Conservation (phyloP, 345 rosid species). For the Nasturtium officinale region DNA sequence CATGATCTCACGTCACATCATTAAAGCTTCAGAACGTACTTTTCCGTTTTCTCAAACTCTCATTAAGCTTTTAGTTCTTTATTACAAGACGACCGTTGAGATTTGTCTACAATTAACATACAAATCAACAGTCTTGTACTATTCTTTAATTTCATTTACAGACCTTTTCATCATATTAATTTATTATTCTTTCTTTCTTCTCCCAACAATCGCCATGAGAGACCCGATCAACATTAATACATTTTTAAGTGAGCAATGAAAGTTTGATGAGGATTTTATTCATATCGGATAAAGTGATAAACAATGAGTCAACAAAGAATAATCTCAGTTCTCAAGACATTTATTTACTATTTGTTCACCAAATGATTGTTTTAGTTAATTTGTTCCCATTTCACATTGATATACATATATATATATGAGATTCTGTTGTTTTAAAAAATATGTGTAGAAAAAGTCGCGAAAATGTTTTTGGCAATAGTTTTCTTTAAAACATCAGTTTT, state of each 20-base stretch:
- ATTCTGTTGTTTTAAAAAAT: background rate
- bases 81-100: slow-evolving; percentile 45
- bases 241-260: background rate
- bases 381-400: background rate
- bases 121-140: slow-evolving; percentile 9
- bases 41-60: slow-evolving; percentile 25
- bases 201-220: background rate
- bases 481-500: background rate
- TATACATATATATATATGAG: background rate
- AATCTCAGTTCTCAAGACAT: background rate
- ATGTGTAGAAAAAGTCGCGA: background rate
- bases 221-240: background rate
- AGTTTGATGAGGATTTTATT: background rate
- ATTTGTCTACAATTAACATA: slow-evolving; percentile 34
- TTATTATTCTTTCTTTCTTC: background rate
- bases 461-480: background rate
- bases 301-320: background rate
- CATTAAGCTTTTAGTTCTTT: slow-evolving; percentile 29
- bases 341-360: background rate
- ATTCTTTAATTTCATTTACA: background rate
- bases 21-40: slow-evolving; percentile 35
- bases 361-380: background rate
- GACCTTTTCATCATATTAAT: slow-evolving; percentile 5
- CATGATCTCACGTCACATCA: slow-evolving; percentile 39
- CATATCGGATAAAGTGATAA: no score